Evolutionary conservation across 2,329 filamentous ascomycete species (phyloP).

Genomic region (Fulvia fulva): DNA sequence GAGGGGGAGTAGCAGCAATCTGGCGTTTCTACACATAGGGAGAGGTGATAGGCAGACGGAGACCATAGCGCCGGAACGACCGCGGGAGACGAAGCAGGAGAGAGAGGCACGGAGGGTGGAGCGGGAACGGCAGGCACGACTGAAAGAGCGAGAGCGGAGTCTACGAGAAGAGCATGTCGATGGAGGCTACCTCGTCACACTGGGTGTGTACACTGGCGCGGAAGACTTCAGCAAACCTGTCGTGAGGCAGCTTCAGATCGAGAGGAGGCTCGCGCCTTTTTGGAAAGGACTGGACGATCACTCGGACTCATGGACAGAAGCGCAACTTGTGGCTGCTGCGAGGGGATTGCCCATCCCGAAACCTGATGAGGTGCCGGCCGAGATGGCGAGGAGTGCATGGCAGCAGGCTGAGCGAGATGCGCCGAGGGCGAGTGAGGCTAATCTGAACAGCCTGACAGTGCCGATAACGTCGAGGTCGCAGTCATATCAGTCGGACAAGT

Average conservation of each 20-base stretch:
- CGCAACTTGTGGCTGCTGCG: conserved; percentile 89
- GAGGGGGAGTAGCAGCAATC: conserved; percentile 54
- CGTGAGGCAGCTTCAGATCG: conserved; percentile 92
- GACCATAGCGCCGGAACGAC: conserved; percentile 49
- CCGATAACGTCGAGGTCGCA: conserved; percentile 74
- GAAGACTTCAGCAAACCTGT: conserved; percentile 91
- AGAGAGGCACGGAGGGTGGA: conserved; percentile 81
- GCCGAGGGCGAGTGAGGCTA: conserved; percentile 50
- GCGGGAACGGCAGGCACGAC: conserved; percentile 68
- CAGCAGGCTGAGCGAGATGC: conserved; percentile 40
- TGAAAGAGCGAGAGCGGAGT: conserved; percentile 85
- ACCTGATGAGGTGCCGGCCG: conserved; percentile 75
- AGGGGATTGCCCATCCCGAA: conserved; percentile 79
- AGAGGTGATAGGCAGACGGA: conserved; percentile 46
- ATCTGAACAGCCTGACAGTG: conserved; percentile 69
- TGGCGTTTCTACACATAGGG: conserved; percentile 55
- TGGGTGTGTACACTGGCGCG: conserved; percentile 84
- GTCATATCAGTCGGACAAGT: conserved; percentile 72
- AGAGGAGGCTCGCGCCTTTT: conserved; percentile 87
- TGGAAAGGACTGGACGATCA: conserved; percentile 93
- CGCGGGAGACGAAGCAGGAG: conserved; percentile 86
- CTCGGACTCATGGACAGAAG: conserved; percentile 82
- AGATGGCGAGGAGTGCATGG: conserved; percentile 50
- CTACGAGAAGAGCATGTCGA: conserved; percentile 90
- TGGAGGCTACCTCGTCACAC: conserved; percentile 88